Base-by-base conservation (phyloP, 2,329 filamentous ascomycete genomes). In the Trichoderma citrinoviride region DNA sequence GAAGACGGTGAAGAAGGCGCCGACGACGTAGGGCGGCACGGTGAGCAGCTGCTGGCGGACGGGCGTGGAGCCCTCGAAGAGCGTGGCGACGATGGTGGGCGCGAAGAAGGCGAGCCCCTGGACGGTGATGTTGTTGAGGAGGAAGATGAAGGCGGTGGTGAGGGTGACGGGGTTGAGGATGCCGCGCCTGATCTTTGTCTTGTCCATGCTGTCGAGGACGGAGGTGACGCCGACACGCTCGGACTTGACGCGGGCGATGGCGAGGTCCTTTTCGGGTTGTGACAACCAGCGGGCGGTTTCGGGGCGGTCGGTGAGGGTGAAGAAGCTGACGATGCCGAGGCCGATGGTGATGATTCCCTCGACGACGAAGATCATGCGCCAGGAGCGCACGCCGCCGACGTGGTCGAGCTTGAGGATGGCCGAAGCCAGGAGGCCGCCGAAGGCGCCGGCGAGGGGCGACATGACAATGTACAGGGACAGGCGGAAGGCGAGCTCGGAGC, bases 361-460 rank as follows among this genome's bases (percentile, higher is more conserved):
- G 33, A 90, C 87, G 37, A 83, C 84, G 65, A 90, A 91, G 63
- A 90, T 88, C 87, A 89, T 90, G 7, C 87, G 79, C 88, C 88
- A 90, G 19, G 74, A 77, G 53, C 77, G 78, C 0, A 90, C 77
- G 10, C 78, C 74, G 12, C 86, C 87, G 67, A 90, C 85, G 65
- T 79, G 74, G 61, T 83, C 76, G 1, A 92, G 79, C 2, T 77
- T 86, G 21, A 91, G 79, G 67, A 92, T 91, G 1, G 78, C 88
- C 0, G 81, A 85, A 0, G 85, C 85, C 0, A 92, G 78, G 0
- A 92, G 79, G 0, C 89, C 89, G 21, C 90, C 89, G 68, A 91
- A 91, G 0, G 88, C 88, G 3, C 89, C 89, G 0, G 89, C 88
- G 0, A 92, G 78, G 0, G 88, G 88, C 0, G 88, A 85, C 83